Base-by-base conservation (phyloP, 1,284 basidiomycete species). In the Mixia osmundae region DNA sequence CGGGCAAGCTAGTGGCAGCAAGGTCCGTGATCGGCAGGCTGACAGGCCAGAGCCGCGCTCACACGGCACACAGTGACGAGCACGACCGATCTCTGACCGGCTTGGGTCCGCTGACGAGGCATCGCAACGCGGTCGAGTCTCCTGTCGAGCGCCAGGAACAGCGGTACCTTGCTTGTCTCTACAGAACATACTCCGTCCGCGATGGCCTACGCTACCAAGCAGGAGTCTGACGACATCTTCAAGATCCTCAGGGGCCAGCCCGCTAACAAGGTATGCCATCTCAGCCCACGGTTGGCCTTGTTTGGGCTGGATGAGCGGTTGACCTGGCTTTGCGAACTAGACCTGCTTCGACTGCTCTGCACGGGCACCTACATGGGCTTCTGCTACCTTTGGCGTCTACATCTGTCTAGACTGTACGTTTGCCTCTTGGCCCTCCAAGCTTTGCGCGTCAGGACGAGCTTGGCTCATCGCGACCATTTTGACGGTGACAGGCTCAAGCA, bases 401-500 rank as follows among this genome's bases (percentile, higher is more conserved):
- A 89, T 99, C 53, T 99, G 89, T n/a, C n/a, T n/a, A n/a, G n/a
- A n/a, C n/a, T n/a, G n/a, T n/a, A n/a, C n/a, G 26, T 36, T 16
- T 22, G 35, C 14, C 24, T 28, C 11, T 30, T 28, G 24, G 6
- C 15, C 11, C 24, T 35, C n/a, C 14, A 14, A 35, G 33, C 18
- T 23, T 26, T 20, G n/a, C 14, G 19, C 6, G n/a, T 7, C 19
- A 12, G 11, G 32, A n/a, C 22, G 11, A 21, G 7, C 6, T 16
- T 33, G 5, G 8, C 14, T 4, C 24, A 34, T 21, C 54, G 64
- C n/a, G n/a, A n/a, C n/a, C n/a, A n/a, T n/a, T n/a, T n/a, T n/a
- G n/a, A n/a, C n/a, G n/a, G n/a, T 97, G 30, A 87, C 97, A 50
- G 97, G 89, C 64, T 95, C 87, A 4, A 79, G 76, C 45, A 66